These are phyloP conservation scores for Vaccinium vitisidaea DNA, from an alignment of 148 eudicot genomes.

Conservation along the genomic window DNA sequence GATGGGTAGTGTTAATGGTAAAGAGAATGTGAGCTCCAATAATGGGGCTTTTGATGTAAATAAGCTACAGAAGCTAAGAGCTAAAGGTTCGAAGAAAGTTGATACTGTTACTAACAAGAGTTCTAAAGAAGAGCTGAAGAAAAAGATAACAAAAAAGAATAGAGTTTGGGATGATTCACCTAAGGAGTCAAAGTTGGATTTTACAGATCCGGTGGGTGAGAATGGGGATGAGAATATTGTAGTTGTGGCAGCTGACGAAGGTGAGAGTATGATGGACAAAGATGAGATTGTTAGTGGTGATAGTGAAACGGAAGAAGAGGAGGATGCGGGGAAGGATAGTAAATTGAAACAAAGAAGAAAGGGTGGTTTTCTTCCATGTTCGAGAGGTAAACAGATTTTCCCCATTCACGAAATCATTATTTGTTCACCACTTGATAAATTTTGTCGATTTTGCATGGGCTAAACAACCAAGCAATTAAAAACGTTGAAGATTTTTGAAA, in stretches of 20 bases:
- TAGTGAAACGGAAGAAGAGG: conserved; percentile 71
- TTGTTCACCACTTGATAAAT: background rate
- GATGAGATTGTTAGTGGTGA: conserved; percentile 92
- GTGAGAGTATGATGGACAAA: conserved; percentile 96
- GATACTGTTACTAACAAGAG: conserved; percentile 56
- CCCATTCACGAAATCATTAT: background rate
- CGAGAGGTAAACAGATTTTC: conserved; percentile 52
- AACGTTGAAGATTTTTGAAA: background rate
- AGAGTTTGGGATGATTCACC: conserved; percentile 90
- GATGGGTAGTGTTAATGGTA: conserved; percentile 46
- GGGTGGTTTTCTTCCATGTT: conserved; percentile 96
- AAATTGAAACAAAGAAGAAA: conserved; percentile 63
- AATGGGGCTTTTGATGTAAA: conserved; percentile 85
- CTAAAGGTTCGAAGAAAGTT: conserved; percentile 76
- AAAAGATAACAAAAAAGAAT: conserved; percentile 72
- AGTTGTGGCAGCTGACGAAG: conserved; percentile 46
- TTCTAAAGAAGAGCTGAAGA: conserved; percentile 61
- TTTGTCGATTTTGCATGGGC: background rate
- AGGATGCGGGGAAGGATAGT: conserved; percentile 39
- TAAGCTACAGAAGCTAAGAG: conserved; percentile 72
- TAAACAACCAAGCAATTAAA: background rate
- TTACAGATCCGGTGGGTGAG: conserved; percentile 72
- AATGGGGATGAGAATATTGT: conserved; percentile 51
- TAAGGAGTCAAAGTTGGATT: conserved; percentile 66
- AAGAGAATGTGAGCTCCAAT: conserved; percentile 56